Base-by-base conservation (phyloP, 2,329 filamentous ascomycete species). In the Cadophora luteo-olivacea region DNA sequence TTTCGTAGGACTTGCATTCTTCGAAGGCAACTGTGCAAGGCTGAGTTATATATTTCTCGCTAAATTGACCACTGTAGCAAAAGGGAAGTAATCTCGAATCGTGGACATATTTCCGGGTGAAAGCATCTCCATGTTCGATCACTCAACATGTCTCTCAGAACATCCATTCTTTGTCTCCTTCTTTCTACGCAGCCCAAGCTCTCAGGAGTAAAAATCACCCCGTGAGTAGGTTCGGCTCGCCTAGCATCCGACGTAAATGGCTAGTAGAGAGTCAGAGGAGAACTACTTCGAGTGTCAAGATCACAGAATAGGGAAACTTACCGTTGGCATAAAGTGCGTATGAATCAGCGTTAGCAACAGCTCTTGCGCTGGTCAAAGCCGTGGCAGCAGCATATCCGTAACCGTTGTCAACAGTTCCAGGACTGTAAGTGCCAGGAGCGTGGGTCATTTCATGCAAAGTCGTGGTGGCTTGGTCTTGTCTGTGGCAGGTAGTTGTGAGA, bases 401-500 rank as follows among this genome's bases (percentile, higher is more conserved):
- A 32, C 81, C 85, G 64, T 84, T 80, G 75, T 92, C 89, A 1
- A 83, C 77, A 1, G 89, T 91, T 9, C 87, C 86, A 66, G 86
- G 86, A 70, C 72, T 77, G 69, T 80, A 84, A 14, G 85, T 82
- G 79, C 80, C 82, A 76, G 84, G 79, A n/a, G 84, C 82, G 75
- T 92, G 90, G 9, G 89, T 90, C 72, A 84, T 82, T 82, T 92
- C 90, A 75, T 92, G 90, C 16, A 92, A 78, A 38, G 84, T 84
- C 16, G 89, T 91, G 12, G 85, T 89, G 2, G 86, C 87, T 79
- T 89, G 87, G 75, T 91, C 89, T 79, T 91, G 89, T 2, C 74
- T 84, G 76, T 91, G 87, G 81, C 90, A 92, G 0, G 77, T 79
- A 9, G 72, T 73, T 9, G 84, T 80, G 36, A 87, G 68, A 1